Evolutionary conservation across 176 grass and related monocot genomes (phyloP).

Genomic region (Ensete glaucum): DNA sequence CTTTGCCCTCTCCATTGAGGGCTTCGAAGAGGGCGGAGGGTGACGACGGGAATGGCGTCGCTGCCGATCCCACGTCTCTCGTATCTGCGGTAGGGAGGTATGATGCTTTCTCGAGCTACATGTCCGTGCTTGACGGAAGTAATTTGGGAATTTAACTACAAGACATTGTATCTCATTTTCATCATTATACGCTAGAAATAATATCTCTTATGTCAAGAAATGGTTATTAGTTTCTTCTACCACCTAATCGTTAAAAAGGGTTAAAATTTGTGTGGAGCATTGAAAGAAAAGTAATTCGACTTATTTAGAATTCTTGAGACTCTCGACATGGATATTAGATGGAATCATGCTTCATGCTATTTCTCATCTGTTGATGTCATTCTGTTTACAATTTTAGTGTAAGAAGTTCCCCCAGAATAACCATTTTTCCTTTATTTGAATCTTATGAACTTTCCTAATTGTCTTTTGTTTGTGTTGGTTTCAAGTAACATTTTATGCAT

Average conservation of each 20-base stretch:
- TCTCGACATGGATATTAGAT: background rate
- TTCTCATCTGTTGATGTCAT: background rate
- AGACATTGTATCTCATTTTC: background rate
- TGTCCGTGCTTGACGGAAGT: background rate
- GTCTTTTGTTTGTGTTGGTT: too few relatives aligned
- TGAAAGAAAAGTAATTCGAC: background rate
- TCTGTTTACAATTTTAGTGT: too few relatives aligned
- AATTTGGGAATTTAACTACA: background rate
- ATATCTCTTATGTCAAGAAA: background rate
- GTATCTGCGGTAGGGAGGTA: constrained; percentile 32
- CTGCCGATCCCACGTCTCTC: background rate
- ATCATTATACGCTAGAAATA: background rate
- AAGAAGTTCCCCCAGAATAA: too few relatives aligned
- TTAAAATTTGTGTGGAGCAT: background rate
- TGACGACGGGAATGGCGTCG: constrained; percentile 11
- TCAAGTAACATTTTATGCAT: too few relatives aligned
- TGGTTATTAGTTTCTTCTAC: background rate
- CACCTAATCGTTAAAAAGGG: background rate
- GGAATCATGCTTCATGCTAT: too few relatives aligned
- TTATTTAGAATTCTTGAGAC: background rate
- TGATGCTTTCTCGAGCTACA: background rate
- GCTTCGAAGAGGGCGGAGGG: constrained; percentile 10
- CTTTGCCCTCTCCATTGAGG: constrained; percentile 28
- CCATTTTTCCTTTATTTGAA: too few relatives aligned
- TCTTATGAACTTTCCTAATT: too few relatives aligned